These are phyloP conservation scores for Ophiostoma sp. DNA, from an alignment of 2,329 filamentous ascomycete species.

Conservation along the genomic window DNA sequence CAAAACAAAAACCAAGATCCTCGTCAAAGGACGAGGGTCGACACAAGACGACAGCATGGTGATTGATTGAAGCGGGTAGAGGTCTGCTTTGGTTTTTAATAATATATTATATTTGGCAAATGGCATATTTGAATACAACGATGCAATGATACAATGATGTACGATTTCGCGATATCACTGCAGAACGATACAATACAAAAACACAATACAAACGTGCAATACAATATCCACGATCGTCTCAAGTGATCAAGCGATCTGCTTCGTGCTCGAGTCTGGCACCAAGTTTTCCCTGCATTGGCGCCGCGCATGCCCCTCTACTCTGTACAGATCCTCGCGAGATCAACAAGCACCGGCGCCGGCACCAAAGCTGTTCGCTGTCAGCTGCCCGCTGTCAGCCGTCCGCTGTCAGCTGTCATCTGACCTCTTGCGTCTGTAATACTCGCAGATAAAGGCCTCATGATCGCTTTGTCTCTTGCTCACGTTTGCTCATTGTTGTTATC, in stretches of 20 bases:
- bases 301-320: background rate
- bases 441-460: background rate
- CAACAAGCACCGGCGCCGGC: background rate
- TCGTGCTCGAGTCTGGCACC: background rate
- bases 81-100: no score
- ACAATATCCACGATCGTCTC: background rate
- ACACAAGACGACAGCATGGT: slow-evolving; percentile 19
- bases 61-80: slow-evolving; percentile 17
- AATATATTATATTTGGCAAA: no score
- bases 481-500: background rate
- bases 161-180: no score
- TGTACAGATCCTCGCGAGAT: background rate
- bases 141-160: background rate
- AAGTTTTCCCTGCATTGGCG: background rate
- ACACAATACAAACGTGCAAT: background rate
- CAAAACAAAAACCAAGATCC: slow-evolving; percentile 20
- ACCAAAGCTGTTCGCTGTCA: background rate
- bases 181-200: background rate
- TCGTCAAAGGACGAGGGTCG: slow-evolving; percentile 15
- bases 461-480: background rate
- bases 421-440: background rate
- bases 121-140: background rate
- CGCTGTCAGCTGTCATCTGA: background rate
- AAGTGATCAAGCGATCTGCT: background rate
- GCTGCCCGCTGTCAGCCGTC: background rate